Conservation (phyloP, 2,329 filamentous ascomycete species). For the Aspergillaceae sp. region DNA sequence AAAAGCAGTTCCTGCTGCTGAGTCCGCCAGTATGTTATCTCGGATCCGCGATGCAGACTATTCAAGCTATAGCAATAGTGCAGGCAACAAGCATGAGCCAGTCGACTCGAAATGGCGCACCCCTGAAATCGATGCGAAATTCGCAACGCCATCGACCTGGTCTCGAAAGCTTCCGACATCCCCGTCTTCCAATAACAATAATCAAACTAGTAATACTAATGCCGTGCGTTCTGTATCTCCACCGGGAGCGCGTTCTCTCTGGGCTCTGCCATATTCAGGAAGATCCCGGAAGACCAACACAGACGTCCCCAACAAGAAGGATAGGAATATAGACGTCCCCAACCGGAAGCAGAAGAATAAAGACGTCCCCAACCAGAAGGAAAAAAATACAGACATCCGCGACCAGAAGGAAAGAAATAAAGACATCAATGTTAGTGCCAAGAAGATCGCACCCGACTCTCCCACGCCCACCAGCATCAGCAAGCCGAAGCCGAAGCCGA, state of each 20-base stretch:
- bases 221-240: constrained; percentile 23
- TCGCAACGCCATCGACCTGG: constrained; percentile 16
- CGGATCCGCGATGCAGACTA: constrained; percentile 4
- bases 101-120: constrained; percentile 23
- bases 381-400: constrained; percentile 10
- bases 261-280: constrained; percentile 22
- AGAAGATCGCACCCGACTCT: constrained; percentile 1
- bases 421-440: constrained; percentile 15
- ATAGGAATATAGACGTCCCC: constrained; percentile 10
- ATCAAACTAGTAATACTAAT: constrained; percentile 2
- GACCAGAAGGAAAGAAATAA: constrained; percentile 14
- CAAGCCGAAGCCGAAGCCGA: neutral
- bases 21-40: no score
- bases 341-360: constrained; percentile 15
- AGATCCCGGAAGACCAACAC: constrained; percentile 15
- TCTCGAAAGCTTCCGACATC: neutral
- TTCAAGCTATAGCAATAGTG: no score
- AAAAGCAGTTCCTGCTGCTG: constrained; percentile 11
- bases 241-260: constrained; percentile 28
- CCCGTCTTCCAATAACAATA: neutral
- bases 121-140: constrained; percentile 20
- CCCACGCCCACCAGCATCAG: neutral
- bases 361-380: constrained; percentile 12
- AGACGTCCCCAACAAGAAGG: constrained; percentile 13
- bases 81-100: constrained; percentile 5